These are phyloP conservation scores for Arachis hypogaea DNA, from an alignment of 306 rosid species.

Conservation along the genomic window DNA sequence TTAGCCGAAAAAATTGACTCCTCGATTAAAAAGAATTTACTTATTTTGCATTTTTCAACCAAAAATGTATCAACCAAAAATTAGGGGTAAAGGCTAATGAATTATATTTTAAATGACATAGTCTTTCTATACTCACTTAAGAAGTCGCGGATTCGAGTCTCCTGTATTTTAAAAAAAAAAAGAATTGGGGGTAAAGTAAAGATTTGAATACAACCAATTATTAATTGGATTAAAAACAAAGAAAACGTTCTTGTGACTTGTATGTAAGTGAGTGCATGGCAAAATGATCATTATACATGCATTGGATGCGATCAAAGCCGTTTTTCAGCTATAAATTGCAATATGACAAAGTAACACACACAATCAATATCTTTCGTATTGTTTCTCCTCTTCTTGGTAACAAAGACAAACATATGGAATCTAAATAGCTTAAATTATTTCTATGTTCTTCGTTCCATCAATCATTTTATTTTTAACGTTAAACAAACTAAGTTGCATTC, in stretches of 20 bases:
- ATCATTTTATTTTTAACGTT: conserved; percentile 10
- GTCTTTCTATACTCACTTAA: too few species aligned
- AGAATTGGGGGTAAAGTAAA: conserved; percentile 19
- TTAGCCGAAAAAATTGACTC: too few species aligned
- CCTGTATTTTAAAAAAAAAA: not conserved
- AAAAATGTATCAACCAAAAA: not conserved
- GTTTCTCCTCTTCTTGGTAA: not conserved
- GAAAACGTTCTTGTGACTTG: conserved; percentile 28
- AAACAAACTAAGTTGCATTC: not conserved
- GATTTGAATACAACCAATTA: conserved; percentile 23
- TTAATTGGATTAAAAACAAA: conserved; percentile 36
- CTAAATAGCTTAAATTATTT: not conserved
- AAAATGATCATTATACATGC: not conserved
- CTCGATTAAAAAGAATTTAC: too few species aligned
- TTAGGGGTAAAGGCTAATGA: not conserved
- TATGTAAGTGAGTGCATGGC: conserved; percentile 7
- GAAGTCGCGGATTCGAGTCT: too few species aligned
- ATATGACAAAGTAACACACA: conserved; percentile 33
- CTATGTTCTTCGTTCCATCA: too few species aligned
- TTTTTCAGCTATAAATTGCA: conserved; percentile 38
- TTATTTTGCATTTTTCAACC: too few species aligned
- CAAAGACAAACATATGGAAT: conserved; percentile 9
- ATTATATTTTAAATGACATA: too few species aligned
- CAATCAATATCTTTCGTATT: conserved; percentile 19
- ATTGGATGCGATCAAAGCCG: conserved; percentile 29